Evolutionary conservation across 2,329 filamentous ascomycete species (phyloP).

Genomic region (Didymella exigua): DNA sequence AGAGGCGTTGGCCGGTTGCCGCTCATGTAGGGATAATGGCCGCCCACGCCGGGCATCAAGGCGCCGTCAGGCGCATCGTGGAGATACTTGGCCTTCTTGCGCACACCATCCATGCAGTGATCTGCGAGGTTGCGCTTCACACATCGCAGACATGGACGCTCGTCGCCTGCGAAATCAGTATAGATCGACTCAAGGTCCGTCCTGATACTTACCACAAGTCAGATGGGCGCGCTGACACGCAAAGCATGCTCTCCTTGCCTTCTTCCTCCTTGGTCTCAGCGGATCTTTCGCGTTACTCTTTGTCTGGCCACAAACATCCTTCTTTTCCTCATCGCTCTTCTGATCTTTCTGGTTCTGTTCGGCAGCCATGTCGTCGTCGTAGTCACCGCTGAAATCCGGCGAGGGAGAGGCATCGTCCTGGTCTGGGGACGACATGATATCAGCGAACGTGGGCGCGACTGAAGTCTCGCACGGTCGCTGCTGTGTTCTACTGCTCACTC

Average conservation of each 20-base stretch:
- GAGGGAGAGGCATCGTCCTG: slow-evolving; percentile 55
- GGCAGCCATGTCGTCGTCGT: slow-evolving; percentile 53
- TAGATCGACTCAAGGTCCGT: neutral
- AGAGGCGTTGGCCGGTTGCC: slow-evolving; percentile 52
- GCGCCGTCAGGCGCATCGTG: slow-evolving; percentile 93
- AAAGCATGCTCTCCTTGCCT: slow-evolving; percentile 92
- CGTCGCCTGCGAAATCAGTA: slow-evolving; percentile 70
- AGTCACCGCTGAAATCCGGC: slow-evolving; percentile 53
- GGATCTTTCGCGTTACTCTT: slow-evolving; percentile 78
- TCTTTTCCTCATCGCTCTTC: slow-evolving; percentile 43
- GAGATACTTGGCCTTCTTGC: slow-evolving; percentile 99
- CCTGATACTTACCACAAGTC: slow-evolving; percentile 83
- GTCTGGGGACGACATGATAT: slow-evolving; percentile 58
- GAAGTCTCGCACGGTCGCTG: slow-evolving; percentile 41
- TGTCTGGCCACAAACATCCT: slow-evolving; percentile 43
- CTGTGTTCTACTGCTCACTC: slow-evolving; percentile 36
- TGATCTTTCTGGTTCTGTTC: slow-evolving; percentile 48
- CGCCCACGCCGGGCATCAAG: slow-evolving; percentile 80
- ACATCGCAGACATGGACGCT: slow-evolving; percentile 90
- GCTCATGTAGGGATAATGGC: slow-evolving; percentile 66
- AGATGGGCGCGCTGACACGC: slow-evolving; percentile 96
- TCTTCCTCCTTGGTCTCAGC: slow-evolving; percentile 86
- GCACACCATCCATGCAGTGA: slow-evolving; percentile 91
- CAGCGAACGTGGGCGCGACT: slow-evolving; percentile 31
- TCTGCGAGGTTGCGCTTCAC: slow-evolving; percentile 92